Conservation (phyloP, 2,329 filamentous ascomycete genomes). For the Phaeosphaeriaceae sp. region DNA sequence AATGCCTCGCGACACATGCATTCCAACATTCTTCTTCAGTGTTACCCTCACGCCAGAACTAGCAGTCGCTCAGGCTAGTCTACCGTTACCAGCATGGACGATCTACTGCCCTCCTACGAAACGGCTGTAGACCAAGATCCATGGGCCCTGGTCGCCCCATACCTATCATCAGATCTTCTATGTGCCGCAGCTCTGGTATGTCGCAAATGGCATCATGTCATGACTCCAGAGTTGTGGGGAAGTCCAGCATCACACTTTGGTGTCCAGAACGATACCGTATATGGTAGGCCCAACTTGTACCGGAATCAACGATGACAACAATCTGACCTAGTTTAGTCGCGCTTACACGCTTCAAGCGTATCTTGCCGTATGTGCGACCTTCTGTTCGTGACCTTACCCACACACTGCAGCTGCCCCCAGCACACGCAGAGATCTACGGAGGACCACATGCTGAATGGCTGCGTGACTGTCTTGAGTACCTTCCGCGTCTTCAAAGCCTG, state of each 20-base stretch:
- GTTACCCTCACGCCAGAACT: not conserved
- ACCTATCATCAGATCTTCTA: slow-evolving; percentile 63
- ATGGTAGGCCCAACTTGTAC: slow-evolving; percentile 46
- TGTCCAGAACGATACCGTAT: slow-evolving; percentile 65
- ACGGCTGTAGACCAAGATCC: slow-evolving; percentile 61
- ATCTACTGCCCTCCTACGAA: slow-evolving; percentile 67
- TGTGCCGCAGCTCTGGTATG: slow-evolving; percentile 64
- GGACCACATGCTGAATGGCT: slow-evolving; percentile 67
- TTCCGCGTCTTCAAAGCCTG: slow-evolving; percentile 66
- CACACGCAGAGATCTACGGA: slow-evolving; percentile 66
- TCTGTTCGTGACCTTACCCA: slow-evolving; percentile 64
- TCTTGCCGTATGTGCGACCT: slow-evolving; percentile 60
- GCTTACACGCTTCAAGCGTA: slow-evolving; percentile 65
- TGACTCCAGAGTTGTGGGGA: slow-evolving; percentile 67
- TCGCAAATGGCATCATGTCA: slow-evolving; percentile 64
- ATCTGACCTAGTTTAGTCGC: slow-evolving; percentile 53
- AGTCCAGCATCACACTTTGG: slow-evolving; percentile 69
- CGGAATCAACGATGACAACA: not conserved
- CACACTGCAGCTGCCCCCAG: slow-evolving; percentile 67
- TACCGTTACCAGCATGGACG: slow-evolving; percentile 55
- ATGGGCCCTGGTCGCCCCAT: slow-evolving; percentile 63
- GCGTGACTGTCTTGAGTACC: slow-evolving; percentile 62
- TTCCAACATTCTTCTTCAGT: not conserved
- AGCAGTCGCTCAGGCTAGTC: not conserved
- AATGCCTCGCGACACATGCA: not conserved